A percentile compares a stretch with the other conserved stretches of the same genome.
Evolutionary conservation across 2,329 filamentous ascomycete species (phyloP).

Genomic region (Penicillium sp.): DNA sequence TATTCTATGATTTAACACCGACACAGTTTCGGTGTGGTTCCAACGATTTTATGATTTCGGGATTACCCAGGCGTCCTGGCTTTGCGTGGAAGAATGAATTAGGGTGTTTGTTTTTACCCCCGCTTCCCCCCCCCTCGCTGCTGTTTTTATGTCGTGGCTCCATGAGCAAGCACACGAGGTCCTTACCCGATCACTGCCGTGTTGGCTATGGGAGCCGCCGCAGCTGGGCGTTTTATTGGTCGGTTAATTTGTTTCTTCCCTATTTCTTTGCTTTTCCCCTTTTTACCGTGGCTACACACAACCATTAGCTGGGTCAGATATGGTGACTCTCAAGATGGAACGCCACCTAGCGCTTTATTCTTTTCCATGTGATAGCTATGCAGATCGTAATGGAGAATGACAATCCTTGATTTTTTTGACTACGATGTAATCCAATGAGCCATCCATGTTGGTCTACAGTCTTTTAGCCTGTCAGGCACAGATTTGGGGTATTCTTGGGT

Average conservation of each 20-base stretch:
- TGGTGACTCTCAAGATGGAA: neutral
- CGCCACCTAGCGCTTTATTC: neutral
- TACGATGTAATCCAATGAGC: neutral
- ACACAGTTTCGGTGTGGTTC: constrained; percentile 1
- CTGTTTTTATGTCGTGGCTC: neutral
- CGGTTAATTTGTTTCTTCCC: constrained; percentile 3
- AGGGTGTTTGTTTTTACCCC: neutral
- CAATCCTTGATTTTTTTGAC: constrained; percentile 3
- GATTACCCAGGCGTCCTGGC: constrained; percentile 5
- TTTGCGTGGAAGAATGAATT: neutral
- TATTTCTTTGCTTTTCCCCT: constrained; percentile 3
- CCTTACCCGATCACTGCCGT: neutral
- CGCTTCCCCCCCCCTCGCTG: neutral
- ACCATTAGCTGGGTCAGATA: neutral
- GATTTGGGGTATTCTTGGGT: neutral
- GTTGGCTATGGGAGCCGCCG: neutral
- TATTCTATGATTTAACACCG: constrained; percentile 1
- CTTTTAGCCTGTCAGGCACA: constrained; percentile 16
- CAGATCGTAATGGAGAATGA: constrained; percentile 19
- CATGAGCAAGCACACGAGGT: neutral
- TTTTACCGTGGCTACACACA: neutral
- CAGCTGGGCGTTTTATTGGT: constrained; percentile 7
- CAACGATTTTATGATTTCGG: constrained; percentile 2
- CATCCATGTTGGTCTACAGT: neutral
- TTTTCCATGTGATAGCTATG: constrained; percentile 7